These are phyloP conservation scores for Leonotis leonurus DNA, from an alignment of 257 asterid genomes.

Conservation along the genomic window DNA sequence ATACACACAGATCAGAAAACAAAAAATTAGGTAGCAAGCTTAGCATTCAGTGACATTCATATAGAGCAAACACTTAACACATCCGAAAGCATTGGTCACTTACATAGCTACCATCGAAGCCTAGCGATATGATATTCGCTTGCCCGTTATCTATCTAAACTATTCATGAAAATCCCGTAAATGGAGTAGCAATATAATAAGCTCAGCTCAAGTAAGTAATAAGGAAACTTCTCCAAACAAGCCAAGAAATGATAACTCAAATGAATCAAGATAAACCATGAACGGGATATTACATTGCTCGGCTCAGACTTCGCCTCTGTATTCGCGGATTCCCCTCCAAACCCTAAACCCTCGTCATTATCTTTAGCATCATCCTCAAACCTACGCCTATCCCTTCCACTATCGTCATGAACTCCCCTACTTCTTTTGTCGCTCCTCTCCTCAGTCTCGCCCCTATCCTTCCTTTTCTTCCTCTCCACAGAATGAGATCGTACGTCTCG, in stretches of 20 bases:
- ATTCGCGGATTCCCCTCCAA: conserved; percentile 25
- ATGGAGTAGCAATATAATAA: too few relatives aligned
- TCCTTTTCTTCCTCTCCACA: conserved; percentile 67
- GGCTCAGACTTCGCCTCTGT: conserved; percentile 26
- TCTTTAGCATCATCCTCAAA: conserved; percentile 51
- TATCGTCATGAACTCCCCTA: conserved; percentile 52
- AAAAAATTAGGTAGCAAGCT: too few relatives aligned
- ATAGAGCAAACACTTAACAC: too few relatives aligned
- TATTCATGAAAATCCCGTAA: neutral
- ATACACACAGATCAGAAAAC: neutral
- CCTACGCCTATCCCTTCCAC: conserved; percentile 51
- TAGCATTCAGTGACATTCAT: too few relatives aligned
- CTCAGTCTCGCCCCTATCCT: conserved; percentile 60
- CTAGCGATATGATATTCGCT: neutral
- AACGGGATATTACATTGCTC: conserved; percentile 41
- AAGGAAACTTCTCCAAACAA: neutral
- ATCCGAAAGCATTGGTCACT: too few relatives aligned
- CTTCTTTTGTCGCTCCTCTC: conserved; percentile 58
- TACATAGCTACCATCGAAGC: neutral
- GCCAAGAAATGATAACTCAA: neutral
- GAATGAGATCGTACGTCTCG: conserved; percentile 62
- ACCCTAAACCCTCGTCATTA: conserved; percentile 23
- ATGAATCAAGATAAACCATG: neutral
- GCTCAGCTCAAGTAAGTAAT: neutral
- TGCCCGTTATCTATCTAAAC: neutral